These are phyloP conservation scores for Thelephora ganbajun DNA, from an alignment of 768 basidiomycete genomes.

Conservation along the genomic window DNA sequence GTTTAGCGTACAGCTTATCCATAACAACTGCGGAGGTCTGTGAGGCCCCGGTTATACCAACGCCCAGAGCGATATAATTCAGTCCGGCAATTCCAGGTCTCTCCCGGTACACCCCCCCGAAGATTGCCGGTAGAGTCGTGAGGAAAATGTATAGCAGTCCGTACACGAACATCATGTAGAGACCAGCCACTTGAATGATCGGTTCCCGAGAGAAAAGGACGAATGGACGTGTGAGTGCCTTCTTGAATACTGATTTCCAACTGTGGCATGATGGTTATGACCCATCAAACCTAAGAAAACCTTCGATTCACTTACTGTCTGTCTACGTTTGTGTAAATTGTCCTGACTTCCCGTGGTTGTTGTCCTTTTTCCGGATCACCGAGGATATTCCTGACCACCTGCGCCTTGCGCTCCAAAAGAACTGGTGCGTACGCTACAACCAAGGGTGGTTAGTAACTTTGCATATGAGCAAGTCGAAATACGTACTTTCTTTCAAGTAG, in stretches of 20 bases:
- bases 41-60: conserved; percentile 41
- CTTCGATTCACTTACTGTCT: conserved; percentile 22
- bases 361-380: conserved; percentile 30
- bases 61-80: conserved; percentile 55
- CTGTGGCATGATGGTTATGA: conserved; percentile 17
- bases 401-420: conserved; percentile 37
- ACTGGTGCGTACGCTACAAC: conserved; percentile 16
- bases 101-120: conserved; percentile 36
- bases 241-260: conserved; percentile 36
- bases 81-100: conserved; percentile 43
- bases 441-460: conserved; percentile 1
- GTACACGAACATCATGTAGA: conserved; percentile 59
- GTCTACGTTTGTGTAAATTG: conserved; percentile 31
- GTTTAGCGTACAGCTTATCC: conserved; percentile 38
- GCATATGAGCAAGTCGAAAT: conserved; percentile 6
- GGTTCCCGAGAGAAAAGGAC: conserved; percentile 40
- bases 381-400: conserved; percentile 26
- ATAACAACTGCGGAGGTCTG: conserved; percentile 38
- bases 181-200: conserved; percentile 47
- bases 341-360: conserved; percentile 23
- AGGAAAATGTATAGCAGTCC: conserved; percentile 53
- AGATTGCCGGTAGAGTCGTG: conserved; percentile 47
- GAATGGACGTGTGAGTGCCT: conserved; percentile 52
- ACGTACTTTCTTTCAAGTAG: conserved; percentile 48
- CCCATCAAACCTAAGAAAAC: neutral